A percentile compares a stretch with the other conserved stretches of the same genome.
phyloP scores from a whole-genome alignment of 2,329 filamentous ascomycete genomes.

The Zymoseptoria brevis region DNA sequence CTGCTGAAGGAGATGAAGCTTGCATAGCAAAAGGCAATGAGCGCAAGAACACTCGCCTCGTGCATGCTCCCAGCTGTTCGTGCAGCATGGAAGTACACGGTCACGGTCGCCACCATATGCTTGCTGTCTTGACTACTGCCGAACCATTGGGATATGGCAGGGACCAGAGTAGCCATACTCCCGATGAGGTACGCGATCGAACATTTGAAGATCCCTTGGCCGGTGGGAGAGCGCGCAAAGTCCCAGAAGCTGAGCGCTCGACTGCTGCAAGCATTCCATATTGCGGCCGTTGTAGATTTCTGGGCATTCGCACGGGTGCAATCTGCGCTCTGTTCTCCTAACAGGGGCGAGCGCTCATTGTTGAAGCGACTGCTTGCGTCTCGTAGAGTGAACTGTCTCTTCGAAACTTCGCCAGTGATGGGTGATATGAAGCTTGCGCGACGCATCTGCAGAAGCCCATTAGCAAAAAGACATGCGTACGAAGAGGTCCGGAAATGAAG shows the following conservation, averaged over 20 bases:
- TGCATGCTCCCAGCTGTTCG: conserved; percentile 72
- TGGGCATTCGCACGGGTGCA: neutral
- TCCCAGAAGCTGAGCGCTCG: conserved; percentile 7
- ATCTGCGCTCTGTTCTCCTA: conserved; percentile 13
- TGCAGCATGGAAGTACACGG: conserved; percentile 90
- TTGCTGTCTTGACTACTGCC: conserved; percentile 76
- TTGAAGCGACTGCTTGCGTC: conserved; percentile 34
- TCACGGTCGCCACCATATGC: conserved; percentile 86
- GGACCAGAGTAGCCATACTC: conserved; percentile 77
- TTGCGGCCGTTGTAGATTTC: neutral
- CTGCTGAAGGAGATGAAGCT: conserved; percentile 68
- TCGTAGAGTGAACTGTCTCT: conserved; percentile 70
- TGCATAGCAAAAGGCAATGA: conserved; percentile 71
- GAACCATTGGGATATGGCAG: conserved; percentile 62
- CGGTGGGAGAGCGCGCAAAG: conserved; percentile 52
- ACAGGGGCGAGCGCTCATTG: conserved; percentile 33
- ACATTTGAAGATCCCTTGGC: conserved; percentile 79
- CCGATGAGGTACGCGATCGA: conserved; percentile 82
- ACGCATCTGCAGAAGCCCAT: conserved; percentile 43
- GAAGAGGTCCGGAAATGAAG: neutral
- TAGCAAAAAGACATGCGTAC: neutral
- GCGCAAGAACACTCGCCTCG: conserved; percentile 69
- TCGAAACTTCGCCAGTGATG: conserved; percentile 73
- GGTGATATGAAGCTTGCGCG: conserved; percentile 85
- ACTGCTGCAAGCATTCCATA: conserved; percentile 6